Percentiles rank a stretch among this genome's conserved stretches.
Conservation (phyloP, 805 yeast genomes). For the Candida succiphila region DNA sequence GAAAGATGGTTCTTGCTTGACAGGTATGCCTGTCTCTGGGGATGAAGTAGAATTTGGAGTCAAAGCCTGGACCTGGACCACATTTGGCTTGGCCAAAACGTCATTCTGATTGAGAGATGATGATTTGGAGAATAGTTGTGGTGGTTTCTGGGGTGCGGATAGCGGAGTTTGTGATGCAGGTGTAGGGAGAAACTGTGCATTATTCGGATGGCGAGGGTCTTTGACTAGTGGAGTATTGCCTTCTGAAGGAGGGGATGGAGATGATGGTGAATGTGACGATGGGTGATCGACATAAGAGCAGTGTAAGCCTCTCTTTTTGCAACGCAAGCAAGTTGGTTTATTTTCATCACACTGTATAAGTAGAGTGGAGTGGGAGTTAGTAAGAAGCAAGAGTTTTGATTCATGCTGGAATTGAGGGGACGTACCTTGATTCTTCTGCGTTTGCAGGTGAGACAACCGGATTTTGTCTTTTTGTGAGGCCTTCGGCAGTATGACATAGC, state of each 20-base stretch:
- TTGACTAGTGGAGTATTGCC: too few relatives aligned
- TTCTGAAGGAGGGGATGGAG: neutral
- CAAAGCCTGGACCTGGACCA: too few relatives aligned
- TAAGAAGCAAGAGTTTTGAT: conserved; percentile 1
- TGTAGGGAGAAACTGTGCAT: too few relatives aligned
- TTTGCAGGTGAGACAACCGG: conserved; percentile 15
- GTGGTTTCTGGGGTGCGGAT: too few relatives aligned
- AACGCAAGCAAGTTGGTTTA: conserved; percentile 13
- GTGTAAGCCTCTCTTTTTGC: conserved; percentile 10
- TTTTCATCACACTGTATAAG: conserved; percentile 14
- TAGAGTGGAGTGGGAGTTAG: conserved; percentile 1
- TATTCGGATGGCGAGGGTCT: too few relatives aligned
- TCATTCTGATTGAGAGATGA: too few relatives aligned
- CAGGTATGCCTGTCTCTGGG: too few relatives aligned
- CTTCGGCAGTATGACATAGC: conserved; percentile 12
- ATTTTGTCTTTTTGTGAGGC: conserved; percentile 15
- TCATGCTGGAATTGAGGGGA: neutral
- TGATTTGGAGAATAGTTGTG: too few relatives aligned
- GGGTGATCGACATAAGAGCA: conserved; percentile 7
- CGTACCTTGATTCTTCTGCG: conserved; percentile 15
- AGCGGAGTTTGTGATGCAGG: too few relatives aligned
- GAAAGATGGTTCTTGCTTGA: too few relatives aligned
- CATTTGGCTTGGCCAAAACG: too few relatives aligned
- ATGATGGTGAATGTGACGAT: neutral
- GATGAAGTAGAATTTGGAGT: too few relatives aligned